Conservation (phyloP, 1,284 basidiomycete genomes). For the Pholiota adiposa region DNA sequence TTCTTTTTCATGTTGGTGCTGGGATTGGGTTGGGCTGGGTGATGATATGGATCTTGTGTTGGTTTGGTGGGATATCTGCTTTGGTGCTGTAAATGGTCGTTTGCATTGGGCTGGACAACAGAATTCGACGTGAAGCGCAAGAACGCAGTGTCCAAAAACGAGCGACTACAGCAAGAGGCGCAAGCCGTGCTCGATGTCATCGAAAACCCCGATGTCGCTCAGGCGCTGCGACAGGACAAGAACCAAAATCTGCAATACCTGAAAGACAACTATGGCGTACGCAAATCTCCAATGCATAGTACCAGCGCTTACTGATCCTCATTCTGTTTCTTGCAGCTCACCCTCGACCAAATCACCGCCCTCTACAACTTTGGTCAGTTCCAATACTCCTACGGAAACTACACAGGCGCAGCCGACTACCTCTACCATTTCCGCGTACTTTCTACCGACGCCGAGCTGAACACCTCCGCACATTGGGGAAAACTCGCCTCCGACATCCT, state of each 20-base stretch:
- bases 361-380: conserved; percentile 98
- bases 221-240: conserved; percentile 92
- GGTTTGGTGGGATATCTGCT: background rate
- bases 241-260: conserved; percentile 95
- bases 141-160: conserved; percentile 83
- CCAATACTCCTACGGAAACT: conserved; percentile 97
- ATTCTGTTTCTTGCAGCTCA: conserved; percentile 60
- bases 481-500: conserved; percentile 97
- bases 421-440: conserved; percentile 97
- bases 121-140: conserved; percentile 85
- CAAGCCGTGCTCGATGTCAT: conserved; percentile 95
- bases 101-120: no score
- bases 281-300: conserved; percentile 32
- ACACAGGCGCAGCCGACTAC: conserved; percentile 95
- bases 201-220: conserved; percentile 94
- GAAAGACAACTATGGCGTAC: conserved; percentile 90
- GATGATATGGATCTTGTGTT: background rate
- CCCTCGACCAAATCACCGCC: conserved; percentile 92
- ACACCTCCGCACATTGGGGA: conserved; percentile 96
- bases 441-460: conserved; percentile 90
- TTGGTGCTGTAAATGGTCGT: no score
- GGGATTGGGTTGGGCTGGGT: background rate
- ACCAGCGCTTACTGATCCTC: background rate
- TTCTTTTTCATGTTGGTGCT: background rate
- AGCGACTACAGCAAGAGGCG: conserved; percentile 85